Base-by-base conservation (phyloP, 148 eudicot genomes). In the Vaccinium myrtillus region DNA sequence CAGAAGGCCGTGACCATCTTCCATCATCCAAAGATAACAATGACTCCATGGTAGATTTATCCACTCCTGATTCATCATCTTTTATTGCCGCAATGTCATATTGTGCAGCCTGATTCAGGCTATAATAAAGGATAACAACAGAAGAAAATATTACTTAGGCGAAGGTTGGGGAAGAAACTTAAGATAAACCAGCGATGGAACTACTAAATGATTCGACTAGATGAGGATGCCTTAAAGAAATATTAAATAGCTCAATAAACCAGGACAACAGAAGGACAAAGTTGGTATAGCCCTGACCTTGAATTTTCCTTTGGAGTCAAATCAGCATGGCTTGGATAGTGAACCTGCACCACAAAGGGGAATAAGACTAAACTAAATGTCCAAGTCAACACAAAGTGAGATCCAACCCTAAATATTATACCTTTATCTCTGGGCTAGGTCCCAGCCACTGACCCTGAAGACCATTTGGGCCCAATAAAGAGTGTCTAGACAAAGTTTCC, bases 401-500 rank as follows among this genome's bases (percentile, higher is more conserved):
- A 83, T 75, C 25, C 69, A 74, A 32, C 21, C 36, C 4, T 54
- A 55, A 21, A n/a, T 32, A 73, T 7, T 63, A 69, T 73, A 94
- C 98, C 97, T 96, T 96, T 53, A 91, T 85, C 85, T 92, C 95
- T 46, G 94, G 79, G 80, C 83, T 95, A 58, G 98, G 99, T 36
- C 91, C 95, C 81, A 75, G 91, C 99, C 98, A 97, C 83, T 93
- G 95, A 79, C 92, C 88, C 71, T 89, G 93, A 84, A 97, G 94
- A 78, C 99, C 98, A 91, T 88, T 94, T 70, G 94, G 98, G 75
- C 99, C 99, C 83, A 97, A 87, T 79, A 97, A 87, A 8, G 98
- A 93, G 90, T 97, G 99, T 83, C 99, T 90, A n/a, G 99, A 94
- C 88, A 97, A 88, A 15, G 99, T 97, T 90, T 95, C 99, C 87